phyloP scores from a whole-genome alignment of 208 protist genomes.

The Leishmania martiniquensis region DNA sequence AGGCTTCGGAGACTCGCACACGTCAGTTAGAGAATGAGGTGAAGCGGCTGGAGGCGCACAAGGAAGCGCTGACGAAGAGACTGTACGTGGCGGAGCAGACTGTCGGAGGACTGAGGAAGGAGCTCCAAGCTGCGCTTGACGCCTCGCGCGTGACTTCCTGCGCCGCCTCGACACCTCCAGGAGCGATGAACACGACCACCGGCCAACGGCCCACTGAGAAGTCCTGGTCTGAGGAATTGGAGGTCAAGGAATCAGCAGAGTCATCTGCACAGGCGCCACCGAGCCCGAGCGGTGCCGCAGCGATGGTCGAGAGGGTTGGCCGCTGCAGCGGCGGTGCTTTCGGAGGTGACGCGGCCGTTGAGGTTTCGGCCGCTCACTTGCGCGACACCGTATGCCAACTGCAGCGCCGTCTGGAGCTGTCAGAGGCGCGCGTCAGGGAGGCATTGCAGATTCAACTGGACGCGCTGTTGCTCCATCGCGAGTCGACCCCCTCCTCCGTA shows the following conservation, averaged over 20 bases:
- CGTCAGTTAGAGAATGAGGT: slow-evolving; percentile 5
- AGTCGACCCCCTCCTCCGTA: not conserved
- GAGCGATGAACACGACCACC: not conserved
- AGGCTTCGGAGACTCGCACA: slow-evolving; percentile 5
- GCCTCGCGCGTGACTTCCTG: not conserved
- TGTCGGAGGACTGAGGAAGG: not conserved
- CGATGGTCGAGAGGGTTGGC: not conserved
- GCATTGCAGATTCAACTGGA: slow-evolving; percentile 26
- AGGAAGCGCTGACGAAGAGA: slow-evolving; percentile 2
- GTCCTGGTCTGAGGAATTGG: not conserved
- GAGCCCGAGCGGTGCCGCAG: not conserved
- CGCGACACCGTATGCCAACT: slow-evolving; percentile 23
- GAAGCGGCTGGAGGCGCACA: slow-evolving; percentile 18
- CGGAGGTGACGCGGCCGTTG: not conserved
- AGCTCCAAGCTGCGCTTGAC: not conserved
- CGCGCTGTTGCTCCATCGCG: slow-evolving; percentile 13
- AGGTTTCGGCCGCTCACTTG: not conserved
- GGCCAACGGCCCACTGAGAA: not conserved
- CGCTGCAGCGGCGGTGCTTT: not conserved
- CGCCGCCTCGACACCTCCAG: not conserved
- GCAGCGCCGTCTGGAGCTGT: slow-evolving; percentile 19
- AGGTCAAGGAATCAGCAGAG: not conserved
- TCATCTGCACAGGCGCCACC: not conserved
- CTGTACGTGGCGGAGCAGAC: slow-evolving; percentile 14
- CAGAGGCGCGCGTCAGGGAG: slow-evolving; percentile 13